A percentile compares a stretch with the other conserved stretches of the same genome.
Evolutionary conservation across 1,284 basidiomycete species (phyloP).

Genomic region (Paramarasmius palmivorus): DNA sequence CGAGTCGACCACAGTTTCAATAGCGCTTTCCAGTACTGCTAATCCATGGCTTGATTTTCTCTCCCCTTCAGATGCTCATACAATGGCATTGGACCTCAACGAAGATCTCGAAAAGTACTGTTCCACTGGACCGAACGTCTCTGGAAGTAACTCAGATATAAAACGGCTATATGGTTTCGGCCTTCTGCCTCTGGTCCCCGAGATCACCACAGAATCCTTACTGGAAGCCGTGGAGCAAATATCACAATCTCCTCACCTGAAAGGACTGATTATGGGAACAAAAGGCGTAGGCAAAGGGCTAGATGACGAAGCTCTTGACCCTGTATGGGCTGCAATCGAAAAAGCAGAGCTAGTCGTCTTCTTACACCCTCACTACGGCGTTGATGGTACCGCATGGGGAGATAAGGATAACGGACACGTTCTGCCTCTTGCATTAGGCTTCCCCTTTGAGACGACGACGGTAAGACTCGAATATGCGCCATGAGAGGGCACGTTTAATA

Average conservation of each 20-base stretch:
- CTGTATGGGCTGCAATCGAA: slow-evolving; percentile 76
- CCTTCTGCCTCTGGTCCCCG: slow-evolving; percentile 78
- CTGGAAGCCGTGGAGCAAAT: slow-evolving; percentile 68
- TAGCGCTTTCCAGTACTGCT: slow-evolving; percentile 35
- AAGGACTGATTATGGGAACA: slow-evolving; percentile 82
- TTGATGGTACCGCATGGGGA: slow-evolving; percentile 69
- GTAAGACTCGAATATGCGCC: slow-evolving; percentile 40
- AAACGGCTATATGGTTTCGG: slow-evolving; percentile 81
- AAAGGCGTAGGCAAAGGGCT: slow-evolving; percentile 76
- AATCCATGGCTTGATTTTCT: slow-evolving; percentile 91
- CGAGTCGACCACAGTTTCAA: background rate
- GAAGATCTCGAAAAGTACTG: slow-evolving; percentile 79
- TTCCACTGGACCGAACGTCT: slow-evolving; percentile 53
- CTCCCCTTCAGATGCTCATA: slow-evolving; percentile 62
- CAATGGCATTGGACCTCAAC: slow-evolving; percentile 70
- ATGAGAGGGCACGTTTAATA: background rate
- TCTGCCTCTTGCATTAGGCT: slow-evolving; percentile 81
- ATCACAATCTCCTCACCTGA: slow-evolving; percentile 62
- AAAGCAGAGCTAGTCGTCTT: slow-evolving; percentile 71
- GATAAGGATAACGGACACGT: slow-evolving; percentile 81
- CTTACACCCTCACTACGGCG: slow-evolving; percentile 82
- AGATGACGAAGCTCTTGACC: slow-evolving; percentile 76
- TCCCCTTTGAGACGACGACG: slow-evolving; percentile 87
- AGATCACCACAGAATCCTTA: slow-evolving; percentile 52
- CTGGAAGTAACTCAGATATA: slow-evolving; percentile 30